Base-by-base conservation (phyloP, 305 asterid species). In the Fraxinus baroniana region DNA sequence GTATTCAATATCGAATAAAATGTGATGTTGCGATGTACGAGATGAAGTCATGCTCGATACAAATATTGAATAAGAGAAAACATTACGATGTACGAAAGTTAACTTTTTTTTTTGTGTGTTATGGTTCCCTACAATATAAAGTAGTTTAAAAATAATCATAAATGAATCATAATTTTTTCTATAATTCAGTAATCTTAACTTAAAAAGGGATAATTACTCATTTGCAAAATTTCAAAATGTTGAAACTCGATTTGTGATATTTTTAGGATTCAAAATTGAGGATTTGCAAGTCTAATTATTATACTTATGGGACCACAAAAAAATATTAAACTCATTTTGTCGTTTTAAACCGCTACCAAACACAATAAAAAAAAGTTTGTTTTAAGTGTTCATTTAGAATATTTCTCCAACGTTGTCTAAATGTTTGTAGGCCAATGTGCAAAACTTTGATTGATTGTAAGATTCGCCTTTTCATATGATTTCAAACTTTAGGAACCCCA, bases 391-490 rank as follows among this genome's bases (percentile, higher is more conserved):
- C 17, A 82, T 82, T 12, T 57, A 81, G 74, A 80, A 72, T 83
- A 80, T 83, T 85, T 39, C 78, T 68, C 80, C 15, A 46, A 77
- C 76, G 74, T 74, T 89, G 90, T 86, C 88, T 62, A 36, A 84
- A 46, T 79, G 81, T 82, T 83, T 87, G 90, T 81, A 89, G 91
- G 89, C 62, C 91, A 87, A 60, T 78, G 79, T 86, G 84, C 83
- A 85, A 79, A 66, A 66, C 81, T 86, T 81, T 82, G 81, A 81
- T 79, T 78, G 64, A 81, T 73, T 49, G 70, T 79, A 80, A 70
- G 73, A 82, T 80, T 82, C 22, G 86, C 81, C 70, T 33, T 71
- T 71, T 79, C 39, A 76, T 74, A 72, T 32, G 73, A 62, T 76
- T 76, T 78, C 71, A 66, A 84, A 20, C 35, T 71, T 83, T 78